Evolutionary conservation across 2,329 filamentous ascomycete species (phyloP).

Genomic region (Phaeoacremonium minimum): DNA sequence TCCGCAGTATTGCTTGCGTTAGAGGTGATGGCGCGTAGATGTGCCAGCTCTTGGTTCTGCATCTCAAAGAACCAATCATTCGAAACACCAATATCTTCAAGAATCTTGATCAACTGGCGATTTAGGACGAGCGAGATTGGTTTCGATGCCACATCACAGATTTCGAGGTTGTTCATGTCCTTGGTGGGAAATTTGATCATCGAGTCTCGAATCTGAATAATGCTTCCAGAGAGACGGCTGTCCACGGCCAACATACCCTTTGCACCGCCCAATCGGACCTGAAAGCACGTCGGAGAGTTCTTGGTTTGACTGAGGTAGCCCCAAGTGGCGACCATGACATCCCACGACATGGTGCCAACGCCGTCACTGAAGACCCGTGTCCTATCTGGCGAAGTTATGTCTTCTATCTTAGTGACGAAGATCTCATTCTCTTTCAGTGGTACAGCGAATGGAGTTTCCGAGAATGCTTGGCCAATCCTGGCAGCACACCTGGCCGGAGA

Average conservation of each 20-base stretch:
- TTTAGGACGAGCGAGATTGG: constrained; percentile 71
- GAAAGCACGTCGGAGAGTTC: constrained; percentile 59
- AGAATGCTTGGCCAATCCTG: constrained; percentile 64
- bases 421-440: constrained; percentile 35
- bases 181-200: constrained; percentile 74
- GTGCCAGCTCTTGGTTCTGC: constrained; percentile 58
- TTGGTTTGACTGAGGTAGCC: constrained; percentile 40
- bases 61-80: constrained; percentile 56
- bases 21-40: constrained; percentile 55
- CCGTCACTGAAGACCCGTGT: constrained; percentile 72
- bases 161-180: constrained; percentile 56
- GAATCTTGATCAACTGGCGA: constrained; percentile 77
- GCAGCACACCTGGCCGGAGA: constrained; percentile 54
- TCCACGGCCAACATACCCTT: constrained; percentile 80
- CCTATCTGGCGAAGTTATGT: constrained; percentile 45
- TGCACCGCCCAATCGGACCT: constrained; percentile 69
- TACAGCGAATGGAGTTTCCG: constrained; percentile 66
- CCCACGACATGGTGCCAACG: constrained; percentile 66
- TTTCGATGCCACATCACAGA: constrained; percentile 65
- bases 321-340: constrained; percentile 58
- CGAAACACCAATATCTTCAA: constrained; percentile 70
- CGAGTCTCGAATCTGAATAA: constrained; percentile 61
- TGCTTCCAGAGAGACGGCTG: constrained; percentile 48
- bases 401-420: constrained; percentile 29
- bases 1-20: constrained; percentile 56